Evolutionary conservation across 805 yeast genomes (phyloP), one percentile per base, ranked within the genome.

Genomic region (Schwanniomyces vanrijiae): DNA sequence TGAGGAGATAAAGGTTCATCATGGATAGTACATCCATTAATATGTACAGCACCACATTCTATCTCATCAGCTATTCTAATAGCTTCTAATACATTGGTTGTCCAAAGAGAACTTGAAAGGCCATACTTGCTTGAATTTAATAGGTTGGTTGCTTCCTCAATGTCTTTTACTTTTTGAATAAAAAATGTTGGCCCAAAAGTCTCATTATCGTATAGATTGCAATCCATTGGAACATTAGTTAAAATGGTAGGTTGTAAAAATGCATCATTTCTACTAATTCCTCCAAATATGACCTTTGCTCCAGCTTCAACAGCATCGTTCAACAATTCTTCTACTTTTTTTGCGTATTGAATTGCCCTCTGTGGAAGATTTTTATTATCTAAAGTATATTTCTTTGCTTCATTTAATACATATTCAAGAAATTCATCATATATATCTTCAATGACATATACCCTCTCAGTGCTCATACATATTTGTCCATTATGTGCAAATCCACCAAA

Each of bases 401-500:
- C 47, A 4, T 7, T 40, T 10, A 28, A 37, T 25, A 66, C 18
- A 16, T 43, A 25, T 4, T 38, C 52, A 11, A 58, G 28, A 16
- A 60, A 52, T 25, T 59, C 51, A 4, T 60, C 59, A 40, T 65
- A 66, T 2, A 62, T 53, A 0, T 39, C 18, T 14, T 61, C 64
- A 24, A 62, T 57, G 18, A 69, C 54, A 26, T 48, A 65, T 4
- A 68, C 50, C 3, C 54, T 47, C n/a, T 69, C 73, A 1, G 76
- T 65, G 42, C 71, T 64, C 80, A 75, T 76, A 54, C 81, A 76
- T n/a, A 76, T 65, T 47, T 76, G 80, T 7, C 80, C 80, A 50
- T 66, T 70, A 51, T 76, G 73, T 43, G 63, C 55, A 75, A 74
- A 73, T 8, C 69, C 56, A 21, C 69, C 57, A 62, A 64, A 60